Evolutionary conservation across 1,284 basidiomycete species (phyloP).

Genomic region (Somion occarium): DNA sequence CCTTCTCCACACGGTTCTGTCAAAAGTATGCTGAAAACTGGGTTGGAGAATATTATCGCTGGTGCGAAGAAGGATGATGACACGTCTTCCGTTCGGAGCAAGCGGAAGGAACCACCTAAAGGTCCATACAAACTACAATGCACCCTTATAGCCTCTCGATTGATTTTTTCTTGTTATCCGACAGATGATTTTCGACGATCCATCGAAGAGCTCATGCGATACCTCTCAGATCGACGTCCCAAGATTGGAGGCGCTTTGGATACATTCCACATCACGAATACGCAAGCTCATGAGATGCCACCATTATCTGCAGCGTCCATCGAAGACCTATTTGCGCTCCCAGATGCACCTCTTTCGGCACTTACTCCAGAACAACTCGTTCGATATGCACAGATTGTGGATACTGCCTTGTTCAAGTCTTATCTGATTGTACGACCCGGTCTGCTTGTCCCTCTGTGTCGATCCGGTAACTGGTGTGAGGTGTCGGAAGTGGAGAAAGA

Average conservation of each 20-base stretch:
- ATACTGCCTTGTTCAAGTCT: slow-evolving; percentile 93
- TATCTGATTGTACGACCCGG: slow-evolving; percentile 84
- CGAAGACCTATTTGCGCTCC: slow-evolving; percentile 72
- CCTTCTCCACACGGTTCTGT: slow-evolving; percentile 43
- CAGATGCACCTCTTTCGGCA: slow-evolving; percentile 63
- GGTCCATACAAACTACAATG: slow-evolving; percentile 24
- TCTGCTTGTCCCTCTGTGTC: slow-evolving; percentile 84
- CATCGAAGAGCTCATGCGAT: slow-evolving; percentile 64
- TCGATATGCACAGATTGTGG: slow-evolving; percentile 88
- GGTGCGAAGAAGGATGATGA: slow-evolving; percentile 53
- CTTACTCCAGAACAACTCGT: slow-evolving; percentile 79
- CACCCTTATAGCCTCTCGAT: no score
- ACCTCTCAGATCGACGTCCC: slow-evolving; percentile 82
- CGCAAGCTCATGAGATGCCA: slow-evolving; percentile 58
- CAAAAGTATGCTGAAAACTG: slow-evolving; percentile 45
- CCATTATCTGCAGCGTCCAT: slow-evolving; percentile 64
- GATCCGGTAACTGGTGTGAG: slow-evolving; percentile 96
- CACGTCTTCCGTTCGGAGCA: slow-evolving; percentile 45
- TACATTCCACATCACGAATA: slow-evolving; percentile 64
- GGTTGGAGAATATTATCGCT: slow-evolving; percentile 48
- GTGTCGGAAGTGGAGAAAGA: slow-evolving; percentile 93
- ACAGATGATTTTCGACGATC: slow-evolving; percentile 60
- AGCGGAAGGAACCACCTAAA: slow-evolving; percentile 31
- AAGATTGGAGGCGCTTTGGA: slow-evolving; percentile 77
- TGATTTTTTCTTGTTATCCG: no score